These are phyloP conservation scores for Aspergillus nanangensis DNA, from an alignment of 495 filamentous ascomycete species.

Conservation along the genomic window DNA sequence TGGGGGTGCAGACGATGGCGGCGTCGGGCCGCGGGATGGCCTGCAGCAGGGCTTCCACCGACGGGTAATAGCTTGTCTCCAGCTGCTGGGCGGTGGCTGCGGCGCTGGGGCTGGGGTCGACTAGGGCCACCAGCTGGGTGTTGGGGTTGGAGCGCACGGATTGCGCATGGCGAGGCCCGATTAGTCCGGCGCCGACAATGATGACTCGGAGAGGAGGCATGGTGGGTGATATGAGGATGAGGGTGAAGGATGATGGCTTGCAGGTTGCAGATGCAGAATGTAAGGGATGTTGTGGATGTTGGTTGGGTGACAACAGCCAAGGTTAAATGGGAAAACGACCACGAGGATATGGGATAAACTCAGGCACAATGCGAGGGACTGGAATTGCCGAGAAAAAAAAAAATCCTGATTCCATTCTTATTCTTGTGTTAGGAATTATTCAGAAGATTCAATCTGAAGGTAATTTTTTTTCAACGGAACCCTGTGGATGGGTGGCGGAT, in stretches of 20 bases:
- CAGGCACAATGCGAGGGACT: neutral
- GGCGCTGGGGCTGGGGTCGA: constrained; percentile 42
- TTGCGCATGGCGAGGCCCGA: constrained; percentile 53
- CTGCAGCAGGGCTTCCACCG: constrained; percentile 38
- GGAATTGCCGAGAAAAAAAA: neutral
- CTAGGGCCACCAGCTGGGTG: constrained; percentile 45
- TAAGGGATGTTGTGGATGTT: no score
- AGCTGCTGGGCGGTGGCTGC: constrained; percentile 20
- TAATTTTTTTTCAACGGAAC: no score
- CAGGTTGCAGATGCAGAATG: no score
- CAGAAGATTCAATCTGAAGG: no score
- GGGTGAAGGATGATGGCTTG: neutral
- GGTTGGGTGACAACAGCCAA: no score
- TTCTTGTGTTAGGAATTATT: no score
- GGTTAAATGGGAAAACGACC: neutral
- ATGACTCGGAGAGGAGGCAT: constrained; percentile 22
- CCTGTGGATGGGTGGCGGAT: neutral
- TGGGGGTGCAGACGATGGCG: constrained; percentile 58
- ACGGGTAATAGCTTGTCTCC: constrained; percentile 27
- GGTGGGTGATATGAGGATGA: neutral
- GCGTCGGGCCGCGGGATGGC: constrained; percentile 37
- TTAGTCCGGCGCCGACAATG: constrained; percentile 53
- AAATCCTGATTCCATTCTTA: no score
- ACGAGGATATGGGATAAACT: neutral
- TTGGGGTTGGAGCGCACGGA: constrained; percentile 42